Percentiles rank a stretch among this genome's conserved stretches.
Conservation (phyloP, 768 basidiomycete species). For the Russula earlei region DNA sequence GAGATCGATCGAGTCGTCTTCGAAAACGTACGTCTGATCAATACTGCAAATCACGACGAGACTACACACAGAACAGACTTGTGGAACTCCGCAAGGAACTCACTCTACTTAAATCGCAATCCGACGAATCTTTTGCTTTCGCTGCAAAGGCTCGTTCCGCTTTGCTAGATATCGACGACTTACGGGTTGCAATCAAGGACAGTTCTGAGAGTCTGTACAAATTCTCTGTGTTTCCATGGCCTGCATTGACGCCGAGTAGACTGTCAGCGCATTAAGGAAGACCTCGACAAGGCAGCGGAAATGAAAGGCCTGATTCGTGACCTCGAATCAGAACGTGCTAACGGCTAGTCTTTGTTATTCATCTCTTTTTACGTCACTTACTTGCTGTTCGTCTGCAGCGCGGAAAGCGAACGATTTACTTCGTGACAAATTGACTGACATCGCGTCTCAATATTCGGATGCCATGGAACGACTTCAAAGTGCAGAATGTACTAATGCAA, state of each 20-base stretch:
- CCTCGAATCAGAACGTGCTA: constrained; percentile 11
- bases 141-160: constrained; percentile 12
- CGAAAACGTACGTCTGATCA: constrained; percentile 4
- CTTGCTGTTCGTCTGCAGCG: not conserved
- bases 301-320: constrained; percentile 10
- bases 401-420: constrained; percentile 20
- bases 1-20: constrained; percentile 4
- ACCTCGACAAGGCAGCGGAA: constrained; percentile 6
- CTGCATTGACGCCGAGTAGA: constrained; percentile 3
- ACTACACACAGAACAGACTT: constrained; percentile 8
- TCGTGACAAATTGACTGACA: constrained; percentile 19
- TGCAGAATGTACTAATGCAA: constrained; percentile 3
- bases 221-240: not conserved
- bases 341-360: not conserved
- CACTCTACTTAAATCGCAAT: constrained; percentile 15
- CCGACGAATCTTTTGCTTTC: constrained; percentile 16
- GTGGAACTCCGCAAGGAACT: constrained; percentile 12
- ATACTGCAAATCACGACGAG: not conserved
- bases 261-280: constrained; percentile 8
- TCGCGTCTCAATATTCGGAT: constrained; percentile 17
- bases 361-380: not conserved
- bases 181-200: constrained; percentile 10
- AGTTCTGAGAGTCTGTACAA: constrained; percentile 9
- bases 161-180: constrained; percentile 10
- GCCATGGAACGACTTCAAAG: constrained; percentile 13